These are phyloP conservation scores for Parasitella parasitica DNA, from an alignment of 371 early-diverging fungal species.

Conservation along the genomic window DNA sequence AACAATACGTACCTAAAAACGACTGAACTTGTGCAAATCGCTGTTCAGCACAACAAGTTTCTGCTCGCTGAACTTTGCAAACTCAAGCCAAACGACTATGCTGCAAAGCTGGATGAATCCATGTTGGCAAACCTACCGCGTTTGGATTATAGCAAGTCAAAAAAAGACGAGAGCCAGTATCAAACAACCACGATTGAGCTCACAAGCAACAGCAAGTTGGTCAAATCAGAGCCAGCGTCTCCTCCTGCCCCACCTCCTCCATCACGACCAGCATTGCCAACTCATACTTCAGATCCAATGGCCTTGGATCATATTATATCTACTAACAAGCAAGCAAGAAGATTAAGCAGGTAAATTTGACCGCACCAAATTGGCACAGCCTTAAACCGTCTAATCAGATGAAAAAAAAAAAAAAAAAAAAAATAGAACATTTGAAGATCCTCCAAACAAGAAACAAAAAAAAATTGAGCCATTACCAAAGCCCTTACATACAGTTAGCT, in stretches of 20 bases:
- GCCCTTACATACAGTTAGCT: slow-evolving; percentile 40
- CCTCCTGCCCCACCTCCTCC: slow-evolving; percentile 31
- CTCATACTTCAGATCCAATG: slow-evolving; percentile 29
- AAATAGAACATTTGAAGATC: slow-evolving; percentile 16
- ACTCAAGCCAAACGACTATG: slow-evolving; percentile 38
- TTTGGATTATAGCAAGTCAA: slow-evolving; percentile 12
- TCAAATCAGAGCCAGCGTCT: slow-evolving; percentile 40
- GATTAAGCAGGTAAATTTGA: slow-evolving; percentile 33
- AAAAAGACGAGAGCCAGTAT: slow-evolving; percentile 5
- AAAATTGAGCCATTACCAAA: slow-evolving; percentile 24
- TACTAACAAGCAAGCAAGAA: slow-evolving; percentile 5
- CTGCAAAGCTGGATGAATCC: slow-evolving; percentile 34
- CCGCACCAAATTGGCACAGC: no score
- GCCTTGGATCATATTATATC: slow-evolving; percentile 22
- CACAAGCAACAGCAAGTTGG: neutral
- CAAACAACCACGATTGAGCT: slow-evolving; percentile 3
- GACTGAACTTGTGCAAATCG: slow-evolving; percentile 5
- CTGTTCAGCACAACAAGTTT: slow-evolving; percentile 17
- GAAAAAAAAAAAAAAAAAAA: neutral
- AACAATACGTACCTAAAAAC: slow-evolving; percentile 1
- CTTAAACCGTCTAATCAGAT: no score
- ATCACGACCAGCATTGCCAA: slow-evolving; percentile 7
- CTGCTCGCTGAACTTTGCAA: slow-evolving; percentile 44
- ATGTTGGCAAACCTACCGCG: slow-evolving; percentile 27
- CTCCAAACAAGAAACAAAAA: slow-evolving; percentile 9